phyloP scores from a whole-genome alignment of 768 basidiomycete species.

The Xanthoconium purpureum region DNA sequence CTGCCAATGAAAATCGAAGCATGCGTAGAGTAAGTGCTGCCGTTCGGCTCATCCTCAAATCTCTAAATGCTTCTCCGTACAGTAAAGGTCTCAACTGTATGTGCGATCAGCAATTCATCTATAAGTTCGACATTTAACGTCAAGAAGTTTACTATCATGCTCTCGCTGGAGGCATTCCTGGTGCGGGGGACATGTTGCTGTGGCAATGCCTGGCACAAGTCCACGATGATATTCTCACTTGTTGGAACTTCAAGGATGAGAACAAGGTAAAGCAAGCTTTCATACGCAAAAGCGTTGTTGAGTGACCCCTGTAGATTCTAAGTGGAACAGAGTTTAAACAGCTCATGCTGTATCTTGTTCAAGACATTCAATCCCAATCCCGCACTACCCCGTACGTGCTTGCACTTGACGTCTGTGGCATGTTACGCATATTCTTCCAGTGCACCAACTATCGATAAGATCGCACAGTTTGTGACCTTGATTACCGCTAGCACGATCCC shows the following conservation, averaged over 20 bases:
- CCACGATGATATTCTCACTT: constrained; percentile 5
- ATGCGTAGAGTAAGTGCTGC: constrained; percentile 1
- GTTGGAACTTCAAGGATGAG: constrained; percentile 7
- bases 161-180: not conserved
- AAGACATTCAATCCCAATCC: not conserved
- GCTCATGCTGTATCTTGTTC: constrained; percentile 4
- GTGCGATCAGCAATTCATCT: not conserved
- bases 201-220: constrained; percentile 3
- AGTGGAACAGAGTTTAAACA: not conserved
- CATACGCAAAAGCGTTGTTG: not conserved
- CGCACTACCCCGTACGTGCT: not conserved
- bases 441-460: not conserved
- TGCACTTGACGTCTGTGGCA: not conserved
- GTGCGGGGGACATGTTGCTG: not conserved
- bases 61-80: not conserved
- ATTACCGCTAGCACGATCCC: not conserved
- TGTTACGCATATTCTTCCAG: not conserved
- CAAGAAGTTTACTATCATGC: not conserved
- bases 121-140: not conserved
- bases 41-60: not conserved
- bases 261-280: not conserved
- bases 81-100: constrained; percentile 6
- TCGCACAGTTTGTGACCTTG: constrained; percentile 1
- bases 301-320: not conserved
- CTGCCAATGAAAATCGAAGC: constrained; percentile 5